Evolutionary conservation across 1,284 basidiomycete species (phyloP), one percentile per base, ranked within the genome.

Genomic region (Sporisorium exsertum): DNA sequence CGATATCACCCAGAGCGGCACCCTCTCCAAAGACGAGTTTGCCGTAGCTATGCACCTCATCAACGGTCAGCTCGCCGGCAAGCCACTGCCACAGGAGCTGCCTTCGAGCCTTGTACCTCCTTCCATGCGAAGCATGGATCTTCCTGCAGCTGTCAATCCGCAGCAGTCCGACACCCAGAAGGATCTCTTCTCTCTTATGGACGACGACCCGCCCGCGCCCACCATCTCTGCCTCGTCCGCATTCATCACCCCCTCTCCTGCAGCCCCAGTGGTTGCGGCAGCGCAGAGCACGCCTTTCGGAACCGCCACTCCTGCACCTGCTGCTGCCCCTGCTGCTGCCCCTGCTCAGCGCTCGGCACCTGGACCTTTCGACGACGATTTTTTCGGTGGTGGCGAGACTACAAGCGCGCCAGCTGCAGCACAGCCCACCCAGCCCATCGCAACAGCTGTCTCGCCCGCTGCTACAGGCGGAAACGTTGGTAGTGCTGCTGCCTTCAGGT

Each of bases 21-120:
- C 89, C 53, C 89, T 99, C 45, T 94, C 92, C 24, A 90, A 91
- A 58, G 96, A 98, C 67, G 94, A 95, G 29, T 99, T 99, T 86
- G 96, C 97, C 3, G 92, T 99, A 46, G 97, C 95, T 3, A 92
- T 97, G 91, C 91, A 96, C 86, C 89, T 99, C 52, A 98, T 99
- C 83, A 93, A 94, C 86, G 89, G 90, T 78, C 94, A 92, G 85
- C 87, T 98, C 2, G 89, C 90, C 1, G 96, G 96, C n/a, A 91
- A 91, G 72, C 91, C 93, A 1, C 52, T 85, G 32, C 97, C 97
- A 0, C 79, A 83, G 51, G 86, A 87, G 26, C 88, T 99, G 18
- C 94, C 95, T 0, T 84, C 86, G 26, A 89, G 90, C 40, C 88
- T 99, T 47, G 86, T 97, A 12, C 96, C 97, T 5, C 95, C 95